A percentile compares a stretch with the other conserved stretches of the same genome.
Evolutionary conservation across 768 basidiomycete species (phyloP).

Genomic region (Rhodotorula graminis): DNA sequence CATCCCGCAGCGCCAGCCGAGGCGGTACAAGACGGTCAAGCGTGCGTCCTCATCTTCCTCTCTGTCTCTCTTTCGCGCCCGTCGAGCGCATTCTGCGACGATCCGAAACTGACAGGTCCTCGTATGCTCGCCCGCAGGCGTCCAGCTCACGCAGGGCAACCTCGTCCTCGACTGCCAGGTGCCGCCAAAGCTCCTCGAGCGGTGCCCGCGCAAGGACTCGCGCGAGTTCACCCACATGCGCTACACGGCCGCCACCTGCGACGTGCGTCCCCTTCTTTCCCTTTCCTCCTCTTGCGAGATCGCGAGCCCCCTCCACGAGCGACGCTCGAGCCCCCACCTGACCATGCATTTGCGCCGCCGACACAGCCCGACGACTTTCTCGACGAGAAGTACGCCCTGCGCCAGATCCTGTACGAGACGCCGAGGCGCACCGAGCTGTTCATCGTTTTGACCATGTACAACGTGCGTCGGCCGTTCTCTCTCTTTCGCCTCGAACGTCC

Average conservation of each 20-base stretch:
- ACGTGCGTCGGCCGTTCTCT: not conserved
- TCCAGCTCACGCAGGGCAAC: conserved; percentile 80
- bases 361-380: conserved; percentile 74
- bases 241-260: conserved; percentile 82
- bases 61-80: too few relatives aligned
- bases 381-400: conserved; percentile 71
- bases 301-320: too few relatives aligned
- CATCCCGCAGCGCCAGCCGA: conserved; percentile 82
- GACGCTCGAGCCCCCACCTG: too few relatives aligned
- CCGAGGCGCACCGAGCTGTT: conserved; percentile 74
- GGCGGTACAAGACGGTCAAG: conserved; percentile 90
- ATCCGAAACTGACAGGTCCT: not conserved
- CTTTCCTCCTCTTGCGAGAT: too few relatives aligned
- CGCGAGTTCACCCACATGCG: conserved; percentile 68
- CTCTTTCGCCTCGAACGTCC: not conserved
- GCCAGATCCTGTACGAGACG: conserved; percentile 68
- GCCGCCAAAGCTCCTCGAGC: conserved; percentile 72
- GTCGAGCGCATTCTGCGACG: not conserved
- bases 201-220: conserved; percentile 59
- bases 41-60: conserved; percentile 59
- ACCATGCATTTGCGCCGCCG: too few relatives aligned
- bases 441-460: conserved; percentile 81
- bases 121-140: conserved; percentile 46
- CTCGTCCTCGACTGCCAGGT: conserved; percentile 77
- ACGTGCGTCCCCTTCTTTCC: conserved; percentile 42